Conservation (phyloP, 306 rosid genomes). For the Canavalia gladiata region DNA sequence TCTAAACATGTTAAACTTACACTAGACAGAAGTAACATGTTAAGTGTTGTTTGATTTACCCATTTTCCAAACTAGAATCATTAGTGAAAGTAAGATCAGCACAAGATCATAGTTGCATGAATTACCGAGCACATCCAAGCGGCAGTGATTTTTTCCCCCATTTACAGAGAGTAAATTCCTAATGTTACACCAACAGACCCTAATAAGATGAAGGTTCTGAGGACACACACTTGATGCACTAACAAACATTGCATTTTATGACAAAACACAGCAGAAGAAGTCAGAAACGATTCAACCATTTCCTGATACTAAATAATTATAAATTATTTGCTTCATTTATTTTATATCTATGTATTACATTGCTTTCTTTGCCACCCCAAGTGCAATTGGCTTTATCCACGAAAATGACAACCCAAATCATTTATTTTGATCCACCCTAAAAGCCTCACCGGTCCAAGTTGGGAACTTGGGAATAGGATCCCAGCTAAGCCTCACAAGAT, state of each 20-base stretch:
- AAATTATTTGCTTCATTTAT: neutral
- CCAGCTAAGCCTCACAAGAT: slow-evolving; percentile 46
- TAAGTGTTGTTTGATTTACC: too few relatives aligned
- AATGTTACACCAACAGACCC: neutral
- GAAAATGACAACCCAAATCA: slow-evolving; percentile 50
- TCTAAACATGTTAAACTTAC: too few relatives aligned
- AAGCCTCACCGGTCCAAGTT: slow-evolving; percentile 43
- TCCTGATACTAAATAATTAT: neutral
- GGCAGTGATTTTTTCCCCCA: too few relatives aligned
- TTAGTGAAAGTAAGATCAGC: too few relatives aligned
- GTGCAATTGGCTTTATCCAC: slow-evolving; percentile 23
- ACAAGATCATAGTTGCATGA: too few relatives aligned
- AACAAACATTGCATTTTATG: slow-evolving; percentile 33
- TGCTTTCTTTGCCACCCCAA: neutral
- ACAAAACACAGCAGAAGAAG: slow-evolving; percentile 4
- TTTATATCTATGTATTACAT: neutral
- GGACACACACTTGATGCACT: neutral
- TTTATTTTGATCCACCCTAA: slow-evolving; percentile 43
- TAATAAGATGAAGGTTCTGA: slow-evolving; percentile 6
- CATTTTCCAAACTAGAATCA: too few relatives aligned
- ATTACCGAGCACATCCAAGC: too few relatives aligned
- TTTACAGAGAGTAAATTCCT: too few relatives aligned
- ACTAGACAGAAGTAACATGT: too few relatives aligned
- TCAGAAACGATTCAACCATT: neutral
- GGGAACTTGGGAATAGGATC: slow-evolving; percentile 8